Conservation (phyloP, 768 basidiomycete genomes). For the Cubamyces sp. region DNA sequence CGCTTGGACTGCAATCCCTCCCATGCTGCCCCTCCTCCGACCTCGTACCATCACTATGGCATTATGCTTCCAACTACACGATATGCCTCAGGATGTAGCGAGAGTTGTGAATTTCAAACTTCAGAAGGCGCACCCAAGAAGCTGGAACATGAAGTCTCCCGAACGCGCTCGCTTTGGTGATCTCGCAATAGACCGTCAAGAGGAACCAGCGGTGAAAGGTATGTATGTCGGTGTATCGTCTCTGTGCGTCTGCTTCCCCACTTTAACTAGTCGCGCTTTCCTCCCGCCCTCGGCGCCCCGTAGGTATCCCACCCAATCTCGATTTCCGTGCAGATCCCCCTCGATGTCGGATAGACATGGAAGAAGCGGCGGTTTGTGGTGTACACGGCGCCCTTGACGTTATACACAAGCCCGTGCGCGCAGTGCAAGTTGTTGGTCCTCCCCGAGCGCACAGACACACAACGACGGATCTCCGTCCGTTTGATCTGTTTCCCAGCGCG, state of each 20-base stretch:
- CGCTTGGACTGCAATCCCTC: too few species aligned
- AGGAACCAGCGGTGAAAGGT: constrained; percentile 98
- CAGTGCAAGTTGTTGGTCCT: constrained; percentile 93
- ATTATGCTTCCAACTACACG: too few species aligned
- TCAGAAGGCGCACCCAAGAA: too few species aligned
- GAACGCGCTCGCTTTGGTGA: background rate
- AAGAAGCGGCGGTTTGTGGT: constrained; percentile 99
- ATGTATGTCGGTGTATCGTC: constrained; percentile 47
- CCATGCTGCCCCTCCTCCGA: too few species aligned
- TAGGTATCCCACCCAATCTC: constrained; percentile 13
- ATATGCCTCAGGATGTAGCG: too few species aligned
- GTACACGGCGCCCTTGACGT: constrained; percentile 88
- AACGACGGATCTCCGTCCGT: constrained; percentile 84
- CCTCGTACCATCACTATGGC: too few species aligned
- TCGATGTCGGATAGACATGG: constrained; percentile 71
- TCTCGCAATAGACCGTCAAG: constrained; percentile 48
- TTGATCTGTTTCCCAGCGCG: constrained; percentile 92
- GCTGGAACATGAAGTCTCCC: constrained; percentile 3
- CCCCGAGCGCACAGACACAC: constrained; percentile 85
- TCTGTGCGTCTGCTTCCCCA: constrained; percentile 1
- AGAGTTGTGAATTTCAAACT: too few species aligned
- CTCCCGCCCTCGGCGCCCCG: constrained; percentile 13
- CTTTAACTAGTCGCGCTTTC: constrained; percentile 17
- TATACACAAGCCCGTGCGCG: constrained; percentile 88
- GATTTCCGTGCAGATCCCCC: constrained; percentile 15